Evolutionary conservation across 108 stramenopile genomes (phyloP), one percentile per base, ranked within the genome.

Genomic region (Cyclotella choctawhatcheeana): DNA sequence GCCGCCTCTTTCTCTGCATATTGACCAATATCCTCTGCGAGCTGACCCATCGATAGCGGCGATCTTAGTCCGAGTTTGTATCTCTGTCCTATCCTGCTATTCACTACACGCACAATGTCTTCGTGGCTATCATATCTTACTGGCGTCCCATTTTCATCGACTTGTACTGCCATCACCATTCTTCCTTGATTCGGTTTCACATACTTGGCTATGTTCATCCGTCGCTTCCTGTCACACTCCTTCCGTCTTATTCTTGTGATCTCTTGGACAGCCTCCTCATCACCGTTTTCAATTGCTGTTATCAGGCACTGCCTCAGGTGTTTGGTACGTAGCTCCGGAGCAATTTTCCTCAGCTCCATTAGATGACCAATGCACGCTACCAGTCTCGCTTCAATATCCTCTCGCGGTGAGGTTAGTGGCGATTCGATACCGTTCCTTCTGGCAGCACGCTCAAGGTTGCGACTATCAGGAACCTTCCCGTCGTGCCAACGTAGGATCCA

Each of bases 391-490:
- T 55, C 32, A 10, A 53, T 34, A 0, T 58, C 55, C 8, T 20
- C 53, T 17, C 51, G n/a, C 2, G 68, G 12, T 2, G 17, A 37
- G 8, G 27, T 27, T 1, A 32, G 53, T 1, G 68, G 68, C 5
- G 8, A 8, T 0, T 10, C 14, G 17, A 69, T 54, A 18, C 24
- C 6, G 6, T 37, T 6, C 34, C 40, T 5, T n/a, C 12, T n/a
- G 34, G 40, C 35, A 20, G 35, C 60, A 24, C 60, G 31, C 5
- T 37, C 21, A 4, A 62, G 37, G 50, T 69, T 30, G 8, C 54
- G n/a, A 16, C 21, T 21, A 47, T 69, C 35, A 5, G 68, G 54
- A 3, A 69, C 68, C 25, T 58, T 55, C 21, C 68, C 68, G 34
- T 69, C 34, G 2, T 29, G 54, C 54, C 73, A 32, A 4, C 21